These are phyloP conservation scores for Laetiporus sulphureus DNA, from an alignment of 1,284 basidiomycete species.

Conservation along the genomic window DNA sequence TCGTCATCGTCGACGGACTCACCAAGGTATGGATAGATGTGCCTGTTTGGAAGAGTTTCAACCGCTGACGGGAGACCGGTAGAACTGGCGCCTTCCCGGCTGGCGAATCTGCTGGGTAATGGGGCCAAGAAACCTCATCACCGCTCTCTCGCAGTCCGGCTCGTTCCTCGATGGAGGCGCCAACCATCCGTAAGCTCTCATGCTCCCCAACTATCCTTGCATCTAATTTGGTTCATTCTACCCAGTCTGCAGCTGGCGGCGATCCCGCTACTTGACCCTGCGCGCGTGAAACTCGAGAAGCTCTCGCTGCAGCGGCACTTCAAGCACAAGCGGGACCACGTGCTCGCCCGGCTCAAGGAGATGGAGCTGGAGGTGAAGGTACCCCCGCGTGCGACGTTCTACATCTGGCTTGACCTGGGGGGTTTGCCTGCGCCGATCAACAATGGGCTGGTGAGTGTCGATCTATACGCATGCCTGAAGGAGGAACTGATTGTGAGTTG, in stretches of 20 bases:
- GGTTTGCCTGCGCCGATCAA: constrained; percentile 75
- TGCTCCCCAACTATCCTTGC: not conserved
- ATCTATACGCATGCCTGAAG: not conserved
- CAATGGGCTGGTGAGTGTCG: constrained; percentile 67
- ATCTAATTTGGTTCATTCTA: not conserved
- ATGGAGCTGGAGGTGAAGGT: constrained; percentile 74
- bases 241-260: constrained; percentile 79
- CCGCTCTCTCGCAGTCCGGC: constrained; percentile 82
- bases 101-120: constrained; percentile 96
- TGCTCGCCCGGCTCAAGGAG: constrained; percentile 73
- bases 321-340: constrained; percentile 86
- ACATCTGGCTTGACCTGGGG: constrained; percentile 87
- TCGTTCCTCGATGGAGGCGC: constrained; percentile 88
- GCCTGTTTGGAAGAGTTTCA: too few relatives aligned
- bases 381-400: constrained; percentile 77
- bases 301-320: constrained; percentile 83
- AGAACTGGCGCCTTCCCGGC: constrained; percentile 89
- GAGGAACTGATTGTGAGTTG: constrained; percentile 1
- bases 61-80: constrained; percentile 1
- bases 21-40: constrained; percentile 72
- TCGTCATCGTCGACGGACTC: constrained; percentile 86
- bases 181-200: constrained; percentile 68
- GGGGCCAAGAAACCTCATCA: constrained; percentile 86
- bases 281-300: constrained; percentile 68
- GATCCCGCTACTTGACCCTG: constrained; percentile 71